These are phyloP conservation scores for Aspergillus brasiliensis DNA, from an alignment of 2,329 filamentous ascomycete species.

Conservation along the genomic window DNA sequence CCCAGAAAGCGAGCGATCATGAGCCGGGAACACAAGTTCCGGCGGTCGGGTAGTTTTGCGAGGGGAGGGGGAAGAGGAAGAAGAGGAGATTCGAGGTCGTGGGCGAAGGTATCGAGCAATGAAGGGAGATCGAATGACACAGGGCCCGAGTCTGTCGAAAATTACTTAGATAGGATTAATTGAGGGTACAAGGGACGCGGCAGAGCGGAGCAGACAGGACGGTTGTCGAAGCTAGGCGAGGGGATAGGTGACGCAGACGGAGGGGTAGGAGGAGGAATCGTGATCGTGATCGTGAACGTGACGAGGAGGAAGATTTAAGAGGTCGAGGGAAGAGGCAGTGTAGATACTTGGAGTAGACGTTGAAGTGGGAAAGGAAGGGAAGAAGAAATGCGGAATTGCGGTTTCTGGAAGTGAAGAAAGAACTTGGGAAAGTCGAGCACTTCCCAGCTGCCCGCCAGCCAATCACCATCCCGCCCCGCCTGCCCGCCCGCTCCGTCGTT, in stretches of 20 bases:
- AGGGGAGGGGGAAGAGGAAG: conserved; percentile 18
- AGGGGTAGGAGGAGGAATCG: conserved; percentile 23
- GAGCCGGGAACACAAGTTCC: conserved; percentile 24
- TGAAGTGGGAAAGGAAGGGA: conserved; percentile 3
- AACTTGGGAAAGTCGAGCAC: neutral
- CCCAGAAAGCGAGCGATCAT: conserved; percentile 43
- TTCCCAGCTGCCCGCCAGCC: conserved; percentile 17
- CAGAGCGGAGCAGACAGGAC: conserved; percentile 9
- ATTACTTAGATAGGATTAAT: conserved; percentile 9
- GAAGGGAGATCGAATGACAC: neutral
- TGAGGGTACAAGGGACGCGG: conserved; percentile 11
- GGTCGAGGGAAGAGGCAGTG: conserved; percentile 1
- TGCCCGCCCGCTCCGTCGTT: conserved; percentile 34
- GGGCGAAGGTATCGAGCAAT: neutral
- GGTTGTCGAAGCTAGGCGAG: conserved; percentile 12
- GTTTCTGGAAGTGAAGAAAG: conserved; percentile 6
- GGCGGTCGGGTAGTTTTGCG: neutral
- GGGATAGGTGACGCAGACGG: conserved; percentile 13
- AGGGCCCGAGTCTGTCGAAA: conserved; percentile 1
- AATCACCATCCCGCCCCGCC: conserved; percentile 32
- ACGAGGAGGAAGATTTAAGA: conserved; percentile 3
- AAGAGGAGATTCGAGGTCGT: conserved; percentile 1
- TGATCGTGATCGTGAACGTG: conserved; percentile 28
- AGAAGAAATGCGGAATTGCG: conserved; percentile 2
- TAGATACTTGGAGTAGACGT: neutral